These are phyloP conservation scores for Blastocystis hominis DNA, from an alignment of 352 stramenopile species.

Conservation along the genomic window DNA sequence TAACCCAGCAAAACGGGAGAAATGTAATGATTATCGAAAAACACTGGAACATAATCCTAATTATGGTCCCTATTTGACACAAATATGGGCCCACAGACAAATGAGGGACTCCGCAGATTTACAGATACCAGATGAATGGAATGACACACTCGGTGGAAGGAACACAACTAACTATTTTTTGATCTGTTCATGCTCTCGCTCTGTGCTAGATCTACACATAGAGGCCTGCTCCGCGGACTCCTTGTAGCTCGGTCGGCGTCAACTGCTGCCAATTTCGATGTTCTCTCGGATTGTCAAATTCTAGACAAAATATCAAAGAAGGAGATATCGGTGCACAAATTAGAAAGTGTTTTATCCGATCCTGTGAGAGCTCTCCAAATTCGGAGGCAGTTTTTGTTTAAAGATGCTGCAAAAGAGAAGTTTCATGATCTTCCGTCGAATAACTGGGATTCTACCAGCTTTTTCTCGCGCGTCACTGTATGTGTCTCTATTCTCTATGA, in stretches of 20 bases:
- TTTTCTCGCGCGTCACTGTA: constrained; percentile 57
- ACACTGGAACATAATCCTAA: neutral
- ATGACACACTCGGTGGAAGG: too few species aligned
- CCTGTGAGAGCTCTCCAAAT: constrained; percentile 69
- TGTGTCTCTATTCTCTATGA: neutral
- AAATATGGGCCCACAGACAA: too few species aligned
- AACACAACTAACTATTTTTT: too few species aligned
- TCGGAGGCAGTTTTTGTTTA: constrained; percentile 64
- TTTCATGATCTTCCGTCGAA: constrained; percentile 39
- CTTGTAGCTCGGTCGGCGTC: neutral
- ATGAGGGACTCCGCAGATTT: too few species aligned
- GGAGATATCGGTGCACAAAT: constrained; percentile 67
- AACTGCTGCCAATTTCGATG: neutral
- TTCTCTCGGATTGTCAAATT: constrained; percentile 10
- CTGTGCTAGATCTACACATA: neutral
- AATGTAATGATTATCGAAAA: neutral
- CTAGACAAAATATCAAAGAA: constrained; percentile 57
- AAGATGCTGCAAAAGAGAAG: constrained; percentile 57
- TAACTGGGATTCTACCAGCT: constrained; percentile 42
- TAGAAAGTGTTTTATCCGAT: constrained; percentile 75
- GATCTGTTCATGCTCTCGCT: neutral
- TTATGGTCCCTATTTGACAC: neutral
- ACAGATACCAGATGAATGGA: too few species aligned
- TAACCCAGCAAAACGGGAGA: neutral
- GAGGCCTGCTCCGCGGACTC: neutral